Evolutionary conservation across 2,329 filamentous ascomycete species (phyloP), one percentile per base, ranked within the genome.

Genomic region (Phoma sp.): DNA sequence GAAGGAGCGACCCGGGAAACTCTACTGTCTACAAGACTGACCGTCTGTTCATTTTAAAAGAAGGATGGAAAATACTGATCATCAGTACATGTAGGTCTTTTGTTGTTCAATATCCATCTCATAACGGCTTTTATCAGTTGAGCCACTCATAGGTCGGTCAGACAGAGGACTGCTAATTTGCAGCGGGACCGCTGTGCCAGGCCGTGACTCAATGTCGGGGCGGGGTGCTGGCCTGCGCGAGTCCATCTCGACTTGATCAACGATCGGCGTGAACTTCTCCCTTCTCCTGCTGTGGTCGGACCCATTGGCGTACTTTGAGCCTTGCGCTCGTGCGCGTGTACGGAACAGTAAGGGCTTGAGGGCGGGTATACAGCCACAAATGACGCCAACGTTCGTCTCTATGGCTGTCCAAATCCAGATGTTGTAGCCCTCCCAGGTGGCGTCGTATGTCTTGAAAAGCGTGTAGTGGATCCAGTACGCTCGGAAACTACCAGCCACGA

Each of bases 391-490:
- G 46, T 76, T 74, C 0, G 77, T 74, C 59, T 79, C 78, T 4
- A 78, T 67, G 17, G 75, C 73, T 2, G 77, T 77, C 75, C 77
- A 78, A 15, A 76, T 66, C 69, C 74, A 78, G 36, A 75, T 73
- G 33, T 77, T 68, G 53, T 74, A 76, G 28, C 76, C 74, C 47
- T 71, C 69, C 79, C 79, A 81, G 4, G 78, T 79, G 28, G 76
- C 74, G 47, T 81, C 79, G 64, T 77, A 80, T 30, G 72, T 79
- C 17, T 67, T 59, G 46, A 77, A 75, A 25, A 81, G 66, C 2
- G 74, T 74, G 55, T 77, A 76, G 66, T 77, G 79, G 30, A 80
- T 75, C 71, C 71, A 80, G 69, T 79, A 80, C 10, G 78, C 80
- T 7, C 79, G 73, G 62, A 80, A 71, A 36, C 74, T 69, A 18